Base-by-base conservation (phyloP, 2,329 filamentous ascomycete genomes). In the Hypoxylon rubiginosum region DNA sequence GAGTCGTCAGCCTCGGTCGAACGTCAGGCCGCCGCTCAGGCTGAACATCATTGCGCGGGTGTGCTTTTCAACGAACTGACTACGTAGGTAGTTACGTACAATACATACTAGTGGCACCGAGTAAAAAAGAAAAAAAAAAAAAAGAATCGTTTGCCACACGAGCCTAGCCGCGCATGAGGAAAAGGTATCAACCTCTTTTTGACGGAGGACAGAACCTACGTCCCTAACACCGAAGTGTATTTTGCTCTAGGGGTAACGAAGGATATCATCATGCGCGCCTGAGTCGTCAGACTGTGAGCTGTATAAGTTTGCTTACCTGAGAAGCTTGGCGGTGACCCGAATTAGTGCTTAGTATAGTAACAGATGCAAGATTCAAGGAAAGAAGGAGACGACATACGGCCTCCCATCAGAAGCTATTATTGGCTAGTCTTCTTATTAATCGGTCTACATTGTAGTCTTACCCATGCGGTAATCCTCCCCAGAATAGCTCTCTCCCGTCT, bases 141-240 rank as follows among this genome's bases (percentile, higher is more conserved):
- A 30, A 24, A 24, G 4, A 4, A 9, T 50, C 45, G 54, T 6
- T 43, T 32, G 46, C 19, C 21, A 30, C 63, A 55, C 21, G 17
- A 61, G 63, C 48, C 34, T 19, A 53, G 57, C 51, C 66, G 64
- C 30, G 57, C 21, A 32, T 17, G 58, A 62, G 57, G 49, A 34
- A 17, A 6, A 53, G 34, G 32, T 43, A 65, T 19, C 26, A 26
- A 28, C 10, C 45, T 36, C 24, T 46, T 43, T 43, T 19, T 45
- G 43, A 48, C 48, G 4, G 46, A 53, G 49, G 3, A 19, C 17
- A 36, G 28, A 15, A 21, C 30, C 30, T 26, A 48, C 13, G 28
- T 43, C 36, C 32, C 34, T 30, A 34, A 58, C 21, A 32, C 49
- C 19, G 34, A 43, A 32, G 30, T 55, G 50, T 43, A 53, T 19